These are phyloP conservation scores for Russula compacta DNA, from an alignment of 768 basidiomycete species.

Conservation along the genomic window DNA sequence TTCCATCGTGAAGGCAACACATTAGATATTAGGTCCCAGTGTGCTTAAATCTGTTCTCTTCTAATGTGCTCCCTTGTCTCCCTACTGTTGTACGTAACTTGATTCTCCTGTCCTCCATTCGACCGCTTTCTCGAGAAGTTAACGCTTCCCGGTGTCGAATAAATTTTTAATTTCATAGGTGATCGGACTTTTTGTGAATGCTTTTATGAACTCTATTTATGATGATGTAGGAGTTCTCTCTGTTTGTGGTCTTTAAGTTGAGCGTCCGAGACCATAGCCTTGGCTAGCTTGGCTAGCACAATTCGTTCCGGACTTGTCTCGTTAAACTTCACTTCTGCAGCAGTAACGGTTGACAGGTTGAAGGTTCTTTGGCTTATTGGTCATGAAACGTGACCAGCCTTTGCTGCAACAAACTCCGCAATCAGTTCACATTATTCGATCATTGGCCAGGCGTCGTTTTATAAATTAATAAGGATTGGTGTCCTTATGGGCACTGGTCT, in stretches of 20 bases:
- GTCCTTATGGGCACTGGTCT: background rate
- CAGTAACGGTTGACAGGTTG: background rate
- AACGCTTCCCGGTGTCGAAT: background rate
- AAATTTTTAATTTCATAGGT: slow-evolving; percentile 1
- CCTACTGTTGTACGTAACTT: slow-evolving; percentile 18
- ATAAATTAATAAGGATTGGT: no score
- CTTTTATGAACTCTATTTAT: slow-evolving; percentile 3
- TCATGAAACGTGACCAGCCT: background rate
- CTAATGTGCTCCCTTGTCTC: slow-evolving; percentile 8
- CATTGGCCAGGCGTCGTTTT: no score
- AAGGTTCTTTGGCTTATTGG: background rate
- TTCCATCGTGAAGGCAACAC: slow-evolving; percentile 81
- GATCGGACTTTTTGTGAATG: slow-evolving; percentile 1
- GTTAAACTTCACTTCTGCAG: background rate
- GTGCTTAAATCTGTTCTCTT: slow-evolving; percentile 14
- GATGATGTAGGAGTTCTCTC: background rate
- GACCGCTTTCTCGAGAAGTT: slow-evolving; percentile 5
- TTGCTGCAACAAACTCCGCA: background rate
- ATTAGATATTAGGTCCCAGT: slow-evolving; percentile 25
- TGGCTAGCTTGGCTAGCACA: background rate
- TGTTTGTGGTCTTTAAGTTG: slow-evolving; percentile 23
- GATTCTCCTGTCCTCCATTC: background rate
- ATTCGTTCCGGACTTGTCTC: slow-evolving; percentile 10
- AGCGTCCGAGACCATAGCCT: slow-evolving; percentile 13
- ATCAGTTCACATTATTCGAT: background rate